Evolutionary conservation across 106 monocot species (phyloP).

Genomic region (Dendrobium huoshanense): DNA sequence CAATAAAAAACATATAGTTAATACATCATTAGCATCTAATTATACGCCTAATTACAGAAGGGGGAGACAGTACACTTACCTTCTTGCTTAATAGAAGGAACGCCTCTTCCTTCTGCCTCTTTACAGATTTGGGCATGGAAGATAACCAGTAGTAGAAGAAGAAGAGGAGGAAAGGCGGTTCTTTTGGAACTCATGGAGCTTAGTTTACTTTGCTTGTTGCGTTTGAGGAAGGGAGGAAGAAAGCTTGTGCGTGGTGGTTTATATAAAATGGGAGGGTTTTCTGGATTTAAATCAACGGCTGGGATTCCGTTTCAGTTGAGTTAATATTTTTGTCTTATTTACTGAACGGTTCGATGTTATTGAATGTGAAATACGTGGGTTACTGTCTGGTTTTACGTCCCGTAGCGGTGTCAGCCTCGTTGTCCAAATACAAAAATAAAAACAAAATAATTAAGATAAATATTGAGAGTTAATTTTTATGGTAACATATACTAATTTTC

Average conservation of each 20-base stretch:
- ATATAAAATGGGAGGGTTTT: background rate
- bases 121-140: slow-evolving; percentile 1
- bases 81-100: slow-evolving; percentile 13
- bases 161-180: background rate
- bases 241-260: background rate
- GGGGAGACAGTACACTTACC: slow-evolving; percentile 9
- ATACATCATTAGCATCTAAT: background rate
- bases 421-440: too few species aligned
- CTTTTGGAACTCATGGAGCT: background rate
- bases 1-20: background rate
- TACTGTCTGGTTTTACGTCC: too few species aligned
- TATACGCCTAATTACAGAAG: background rate
- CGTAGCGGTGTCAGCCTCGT: too few species aligned
- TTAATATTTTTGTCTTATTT: too few species aligned
- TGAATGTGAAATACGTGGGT: too few species aligned
- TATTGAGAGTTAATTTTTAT: too few species aligned
- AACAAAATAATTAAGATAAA: too few species aligned
- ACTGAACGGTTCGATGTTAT: too few species aligned
- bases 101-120: slow-evolving; percentile 17
- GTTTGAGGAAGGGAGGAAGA: background rate
- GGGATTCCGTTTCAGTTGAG: background rate
- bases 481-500: too few species aligned
- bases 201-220: background rate
- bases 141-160: slow-evolving; percentile 13
- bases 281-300: background rate